Evolutionary conservation across 1,284 basidiomycete genomes (phyloP).

Genomic region (Flammula alnicola): DNA sequence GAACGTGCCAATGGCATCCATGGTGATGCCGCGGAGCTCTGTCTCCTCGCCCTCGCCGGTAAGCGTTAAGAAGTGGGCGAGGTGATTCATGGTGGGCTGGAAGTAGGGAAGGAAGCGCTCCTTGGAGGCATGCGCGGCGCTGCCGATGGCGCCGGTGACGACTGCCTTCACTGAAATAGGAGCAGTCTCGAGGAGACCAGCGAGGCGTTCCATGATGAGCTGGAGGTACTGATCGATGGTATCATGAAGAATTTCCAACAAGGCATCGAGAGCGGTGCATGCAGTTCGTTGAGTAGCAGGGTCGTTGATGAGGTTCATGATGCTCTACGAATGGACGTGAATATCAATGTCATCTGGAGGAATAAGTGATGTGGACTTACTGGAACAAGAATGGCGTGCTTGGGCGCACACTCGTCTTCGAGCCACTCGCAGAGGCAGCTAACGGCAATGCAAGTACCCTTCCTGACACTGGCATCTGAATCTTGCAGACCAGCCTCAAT

Average conservation of each 20-base stretch:
- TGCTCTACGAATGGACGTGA: constrained; percentile 52
- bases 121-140: constrained; percentile 97
- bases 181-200: constrained; percentile 86
- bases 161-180: constrained; percentile 91
- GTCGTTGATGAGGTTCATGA: constrained; percentile 92
- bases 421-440: constrained; percentile 99
- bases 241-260: constrained; percentile 94
- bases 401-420: constrained; percentile 89
- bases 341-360: constrained; percentile 1
- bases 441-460: constrained; percentile 93
- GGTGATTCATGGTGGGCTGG: constrained; percentile 87
- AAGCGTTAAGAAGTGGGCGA: constrained; percentile 87
- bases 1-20: constrained; percentile 98
- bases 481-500: constrained; percentile 92
- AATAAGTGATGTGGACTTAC: constrained; percentile 46
- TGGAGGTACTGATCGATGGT: constrained; percentile 91
- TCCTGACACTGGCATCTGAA: constrained; percentile 84
- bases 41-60: constrained; percentile 87
- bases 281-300: constrained; percentile 88
- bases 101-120: constrained; percentile 95
- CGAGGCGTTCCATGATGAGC: constrained; percentile 95
- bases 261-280: constrained; percentile 95
- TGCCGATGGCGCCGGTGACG: constrained; percentile 97
- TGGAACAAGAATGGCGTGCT: constrained; percentile 88
- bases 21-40: constrained; percentile 96